These are phyloP conservation scores for Verticillium nonalfalfae DNA, from an alignment of 2,329 filamentous ascomycete species.

Conservation along the genomic window DNA sequence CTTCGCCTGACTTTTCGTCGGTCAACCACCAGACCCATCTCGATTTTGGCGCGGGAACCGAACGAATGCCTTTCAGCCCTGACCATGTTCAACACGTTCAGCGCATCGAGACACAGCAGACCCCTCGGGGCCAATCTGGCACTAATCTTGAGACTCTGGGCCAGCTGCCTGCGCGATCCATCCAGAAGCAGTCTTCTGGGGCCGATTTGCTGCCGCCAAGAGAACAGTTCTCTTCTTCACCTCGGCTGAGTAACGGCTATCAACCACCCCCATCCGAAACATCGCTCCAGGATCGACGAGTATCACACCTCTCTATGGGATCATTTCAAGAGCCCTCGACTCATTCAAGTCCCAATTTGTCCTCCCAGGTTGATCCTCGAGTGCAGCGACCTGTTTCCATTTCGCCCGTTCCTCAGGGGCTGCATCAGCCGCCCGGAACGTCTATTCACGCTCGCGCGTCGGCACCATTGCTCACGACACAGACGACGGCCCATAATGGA, in stretches of 20 bases:
- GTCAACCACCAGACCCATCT: background rate
- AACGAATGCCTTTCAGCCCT: background rate
- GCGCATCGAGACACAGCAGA: background rate
- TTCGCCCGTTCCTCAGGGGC: background rate
- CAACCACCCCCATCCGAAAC: background rate
- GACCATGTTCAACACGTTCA: background rate
- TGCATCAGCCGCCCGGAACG: background rate
- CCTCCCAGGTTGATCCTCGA: background rate
- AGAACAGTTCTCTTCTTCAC: background rate
- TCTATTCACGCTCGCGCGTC: background rate
- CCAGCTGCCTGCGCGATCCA: background rate
- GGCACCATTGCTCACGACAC: background rate
- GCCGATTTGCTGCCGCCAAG: background rate
- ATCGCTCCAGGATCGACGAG: background rate
- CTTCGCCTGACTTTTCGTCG: background rate
- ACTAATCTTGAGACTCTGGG: background rate
- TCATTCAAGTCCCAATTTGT: background rate
- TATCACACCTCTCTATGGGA: background rate
- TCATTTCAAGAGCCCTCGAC: background rate
- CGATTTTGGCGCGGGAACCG: background rate
- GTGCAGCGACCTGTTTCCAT: background rate
- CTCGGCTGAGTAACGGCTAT: background rate
- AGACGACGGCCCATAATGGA: background rate
- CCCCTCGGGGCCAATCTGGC: background rate
- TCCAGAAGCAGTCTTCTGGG: background rate